Base-by-base conservation (phyloP, 1,139 yeast species). In the Yamadazyma songkhlaensis region DNA sequence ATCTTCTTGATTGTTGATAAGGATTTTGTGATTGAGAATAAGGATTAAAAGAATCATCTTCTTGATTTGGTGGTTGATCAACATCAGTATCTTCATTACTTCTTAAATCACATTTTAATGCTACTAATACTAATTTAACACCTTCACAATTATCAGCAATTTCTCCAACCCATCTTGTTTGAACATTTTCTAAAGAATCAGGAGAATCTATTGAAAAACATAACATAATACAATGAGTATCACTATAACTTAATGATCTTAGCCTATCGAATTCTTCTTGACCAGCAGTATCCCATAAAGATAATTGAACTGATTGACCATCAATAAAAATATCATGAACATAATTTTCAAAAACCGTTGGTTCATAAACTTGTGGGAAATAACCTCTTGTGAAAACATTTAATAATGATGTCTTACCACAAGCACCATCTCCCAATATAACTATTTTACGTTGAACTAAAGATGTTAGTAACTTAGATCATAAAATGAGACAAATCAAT, bases 211-310 rank as follows among this genome's bases (percentile, higher is more conserved):
- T 90, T 26, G 95, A 81, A 59, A 92, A 92, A 67, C 98, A 92
- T 42, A 92, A 76, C 94, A 92, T 90, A 51, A 92, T 90, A 51
- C 96, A 88, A 62, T 92, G 97, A 5, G 98, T 92, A 59, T 92
- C 98, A 14, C 94, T 82, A 60, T 92, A 92, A 29, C 95, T 84
- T 47, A 90, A 70, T 2, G 96, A 85, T 57, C 97, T 77, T 56
- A 90, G 72, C 45, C 97, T 74, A 60, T 92, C 98, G 55, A 90
- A 92, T 65, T 92, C 98, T 65, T 92, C 98, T 68, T 92, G 98
- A 6, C 98, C 98, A 3, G 98, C 98, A 5, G 98, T 92, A 59
- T 92, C 98, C 98, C 98, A 92, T 40, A 92, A 71, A 21, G 97
- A 88, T 45, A 92, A 68, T 55, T 90, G 95, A 52, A 92, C 86